Evolutionary conservation across 2,329 filamentous ascomycete genomes (phyloP).

Genomic region (Delphinella strobiligena): DNA sequence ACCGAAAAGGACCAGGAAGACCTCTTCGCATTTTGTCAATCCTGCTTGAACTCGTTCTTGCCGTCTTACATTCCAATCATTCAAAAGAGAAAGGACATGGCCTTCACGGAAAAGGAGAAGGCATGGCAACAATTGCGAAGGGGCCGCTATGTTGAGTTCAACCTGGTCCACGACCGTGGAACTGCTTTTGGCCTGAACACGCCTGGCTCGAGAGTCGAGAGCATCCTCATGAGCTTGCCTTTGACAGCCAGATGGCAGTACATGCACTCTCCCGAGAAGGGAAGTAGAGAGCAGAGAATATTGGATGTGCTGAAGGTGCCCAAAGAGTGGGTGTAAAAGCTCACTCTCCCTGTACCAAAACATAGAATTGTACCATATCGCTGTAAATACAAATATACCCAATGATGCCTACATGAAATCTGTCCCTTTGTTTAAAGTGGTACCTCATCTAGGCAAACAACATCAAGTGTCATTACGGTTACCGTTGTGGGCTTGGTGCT

Average conservation of each 20-base stretch:
- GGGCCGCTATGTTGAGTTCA: constrained; percentile 97
- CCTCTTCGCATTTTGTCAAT: constrained; percentile 78
- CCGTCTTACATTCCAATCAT: constrained; percentile 87
- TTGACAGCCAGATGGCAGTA: constrained; percentile 91
- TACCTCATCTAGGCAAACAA: no score
- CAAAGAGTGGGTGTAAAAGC: constrained; percentile 49
- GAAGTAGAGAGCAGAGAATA: constrained; percentile 65
- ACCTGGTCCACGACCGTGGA: constrained; percentile 90
- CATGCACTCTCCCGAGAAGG: constrained; percentile 75
- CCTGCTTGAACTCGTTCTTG: constrained; percentile 74
- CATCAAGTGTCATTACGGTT: neutral
- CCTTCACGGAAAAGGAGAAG: constrained; percentile 75
- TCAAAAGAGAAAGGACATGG: constrained; percentile 80
- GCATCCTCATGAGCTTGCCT: constrained; percentile 93
- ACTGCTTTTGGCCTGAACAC: constrained; percentile 91
- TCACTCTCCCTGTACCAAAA: no score
- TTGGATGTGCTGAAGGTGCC: constrained; percentile 57
- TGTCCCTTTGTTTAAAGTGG: no score
- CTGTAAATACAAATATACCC: no score
- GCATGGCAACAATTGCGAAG: constrained; percentile 91
- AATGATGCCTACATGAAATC: no score
- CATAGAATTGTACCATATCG: no score
- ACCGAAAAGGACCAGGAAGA: constrained; percentile 77
- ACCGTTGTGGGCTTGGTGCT: no score
- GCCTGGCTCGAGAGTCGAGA: constrained; percentile 82